Evolutionary conservation across 2,329 filamentous ascomycete species (phyloP).

Genomic region (Hypoxylon sp.): DNA sequence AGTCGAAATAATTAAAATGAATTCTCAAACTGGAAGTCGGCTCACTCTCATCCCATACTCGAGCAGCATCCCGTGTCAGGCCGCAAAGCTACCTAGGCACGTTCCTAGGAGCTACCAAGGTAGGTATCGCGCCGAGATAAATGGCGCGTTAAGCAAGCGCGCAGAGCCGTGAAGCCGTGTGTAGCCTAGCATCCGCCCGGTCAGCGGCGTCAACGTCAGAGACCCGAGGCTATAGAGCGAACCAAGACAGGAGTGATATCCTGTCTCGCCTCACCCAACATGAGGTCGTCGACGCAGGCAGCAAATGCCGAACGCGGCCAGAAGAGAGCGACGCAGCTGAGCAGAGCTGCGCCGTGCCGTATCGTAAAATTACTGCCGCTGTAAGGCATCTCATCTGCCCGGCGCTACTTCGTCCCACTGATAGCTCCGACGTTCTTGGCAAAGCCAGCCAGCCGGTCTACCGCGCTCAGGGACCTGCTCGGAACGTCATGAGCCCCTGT

Average conservation of each 20-base stretch:
- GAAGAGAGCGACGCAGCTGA: background rate
- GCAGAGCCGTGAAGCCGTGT: slow-evolving; percentile 5
- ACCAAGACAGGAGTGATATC: too few species aligned
- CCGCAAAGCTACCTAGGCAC: too few species aligned
- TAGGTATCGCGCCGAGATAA: too few species aligned
- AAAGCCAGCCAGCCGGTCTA: slow-evolving; percentile 21
- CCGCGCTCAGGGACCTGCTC: slow-evolving; percentile 29
- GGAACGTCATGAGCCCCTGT: slow-evolving; percentile 28
- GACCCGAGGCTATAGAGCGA: too few species aligned
- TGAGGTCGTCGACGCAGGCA: background rate
- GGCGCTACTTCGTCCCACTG: slow-evolving; percentile 29
- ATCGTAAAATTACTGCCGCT: slow-evolving; percentile 17
- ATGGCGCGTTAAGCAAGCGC: background rate
- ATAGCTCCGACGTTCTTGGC: slow-evolving; percentile 27
- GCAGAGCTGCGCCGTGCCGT: slow-evolving; percentile 15
- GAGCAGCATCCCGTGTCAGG: background rate
- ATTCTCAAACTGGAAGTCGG: slow-evolving; percentile 31
- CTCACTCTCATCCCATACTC: slow-evolving; percentile 7
- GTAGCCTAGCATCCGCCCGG: background rate
- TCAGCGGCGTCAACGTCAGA: too few species aligned
- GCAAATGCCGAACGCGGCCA: background rate
- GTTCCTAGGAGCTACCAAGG: too few species aligned
- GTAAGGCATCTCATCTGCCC: slow-evolving; percentile 19
- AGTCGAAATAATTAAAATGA: slow-evolving; percentile 9
- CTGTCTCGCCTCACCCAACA: too few species aligned